These are phyloP conservation scores for Dacryopinax primogenitus DNA, from an alignment of 768 basidiomycete genomes.

Conservation along the genomic window DNA sequence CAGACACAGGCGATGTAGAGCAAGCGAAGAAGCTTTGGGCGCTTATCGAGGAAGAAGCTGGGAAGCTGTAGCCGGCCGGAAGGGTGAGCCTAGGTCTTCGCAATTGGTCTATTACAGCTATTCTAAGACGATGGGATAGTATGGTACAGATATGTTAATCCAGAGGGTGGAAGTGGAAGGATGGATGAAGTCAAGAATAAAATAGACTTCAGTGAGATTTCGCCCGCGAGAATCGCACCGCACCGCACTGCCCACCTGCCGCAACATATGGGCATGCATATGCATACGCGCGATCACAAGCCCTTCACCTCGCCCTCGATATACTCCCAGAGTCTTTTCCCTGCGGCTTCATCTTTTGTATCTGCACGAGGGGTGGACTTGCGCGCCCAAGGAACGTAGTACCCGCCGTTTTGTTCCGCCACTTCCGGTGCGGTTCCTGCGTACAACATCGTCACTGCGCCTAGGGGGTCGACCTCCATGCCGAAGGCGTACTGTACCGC, in stretches of 20 bases:
- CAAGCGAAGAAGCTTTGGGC: background rate
- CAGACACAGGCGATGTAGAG: background rate
- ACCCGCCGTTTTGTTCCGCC: conserved; percentile 9
- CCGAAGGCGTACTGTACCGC: background rate
- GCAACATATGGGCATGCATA: too few species aligned
- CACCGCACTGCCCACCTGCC: background rate
- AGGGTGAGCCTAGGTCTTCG: too few species aligned
- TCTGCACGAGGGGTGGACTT: background rate
- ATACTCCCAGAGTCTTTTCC: background rate
- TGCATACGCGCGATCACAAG: background rate
- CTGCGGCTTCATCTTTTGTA: background rate
- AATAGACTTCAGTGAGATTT: background rate
- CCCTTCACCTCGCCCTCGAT: background rate
- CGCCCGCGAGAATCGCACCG: background rate
- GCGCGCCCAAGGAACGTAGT: background rate
- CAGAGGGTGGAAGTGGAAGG: too few species aligned
- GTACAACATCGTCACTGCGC: conserved; percentile 36
- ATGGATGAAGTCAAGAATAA: background rate
- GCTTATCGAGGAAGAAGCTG: background rate
- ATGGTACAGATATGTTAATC: background rate
- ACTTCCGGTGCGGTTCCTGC: conserved; percentile 35
- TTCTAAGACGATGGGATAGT: too few species aligned
- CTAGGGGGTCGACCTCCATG: conserved; percentile 15
- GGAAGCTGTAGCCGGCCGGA: background rate
- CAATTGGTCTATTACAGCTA: too few species aligned